Evolutionary conservation across 768 basidiomycete genomes (phyloP).

Genomic region (Hemileccinum impolitum): DNA sequence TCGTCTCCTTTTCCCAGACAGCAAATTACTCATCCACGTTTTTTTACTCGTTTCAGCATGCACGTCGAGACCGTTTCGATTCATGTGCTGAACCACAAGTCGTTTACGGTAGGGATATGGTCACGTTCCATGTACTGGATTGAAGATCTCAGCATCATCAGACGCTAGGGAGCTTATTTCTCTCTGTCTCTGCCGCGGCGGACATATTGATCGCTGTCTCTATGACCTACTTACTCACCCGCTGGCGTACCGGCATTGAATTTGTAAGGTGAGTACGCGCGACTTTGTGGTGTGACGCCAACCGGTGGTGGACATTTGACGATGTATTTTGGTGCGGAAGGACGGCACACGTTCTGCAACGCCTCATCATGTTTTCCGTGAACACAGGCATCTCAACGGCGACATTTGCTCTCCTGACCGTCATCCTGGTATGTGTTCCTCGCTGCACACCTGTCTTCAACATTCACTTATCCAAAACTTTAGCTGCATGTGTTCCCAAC

Average conservation of each 20-base stretch:
- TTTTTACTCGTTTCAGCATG: background rate
- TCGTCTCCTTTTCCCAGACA: background rate
- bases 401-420: background rate
- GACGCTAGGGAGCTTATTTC: background rate
- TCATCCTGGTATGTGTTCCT: background rate
- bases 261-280: background rate
- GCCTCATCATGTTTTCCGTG: background rate
- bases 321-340: background rate
- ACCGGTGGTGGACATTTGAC: background rate
- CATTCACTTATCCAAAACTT: background rate
- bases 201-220: conserved; percentile 6
- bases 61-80: background rate
- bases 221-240: conserved; percentile 5
- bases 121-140: background rate
- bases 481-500: background rate
- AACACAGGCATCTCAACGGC: background rate
- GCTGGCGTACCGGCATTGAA: background rate
- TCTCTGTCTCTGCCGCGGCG: background rate
- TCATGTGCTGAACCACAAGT: background rate
- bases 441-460: background rate
- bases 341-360: background rate
- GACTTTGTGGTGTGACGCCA: background rate
- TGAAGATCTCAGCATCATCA: background rate
- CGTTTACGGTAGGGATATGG: background rate
- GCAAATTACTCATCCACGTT: background rate